A percentile compares a stretch with the other conserved stretches of the same genome.
These are phyloP conservation scores for Candida patagonica DNA, from an alignment of 805 yeast species.

Conservation along the genomic window DNA sequence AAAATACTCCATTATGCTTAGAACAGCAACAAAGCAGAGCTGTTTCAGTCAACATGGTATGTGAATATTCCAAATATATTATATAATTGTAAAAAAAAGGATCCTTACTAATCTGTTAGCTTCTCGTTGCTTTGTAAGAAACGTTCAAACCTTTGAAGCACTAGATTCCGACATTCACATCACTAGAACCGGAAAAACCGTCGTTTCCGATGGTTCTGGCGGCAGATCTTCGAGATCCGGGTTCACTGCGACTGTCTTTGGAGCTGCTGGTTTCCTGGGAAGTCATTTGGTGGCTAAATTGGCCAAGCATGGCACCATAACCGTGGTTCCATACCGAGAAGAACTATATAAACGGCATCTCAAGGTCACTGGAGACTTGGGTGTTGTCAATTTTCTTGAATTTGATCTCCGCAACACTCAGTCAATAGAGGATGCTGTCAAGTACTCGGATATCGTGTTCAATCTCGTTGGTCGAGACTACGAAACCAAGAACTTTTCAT, in stretches of 20 bases:
- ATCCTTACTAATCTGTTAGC: conserved; percentile 1
- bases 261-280: conserved; percentile 73
- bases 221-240: conserved; percentile 80
- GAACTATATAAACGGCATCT: conserved; percentile 68
- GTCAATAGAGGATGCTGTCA: conserved; percentile 67
- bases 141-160: conserved; percentile 27
- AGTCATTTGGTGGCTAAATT: conserved; percentile 60
- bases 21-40: neutral
- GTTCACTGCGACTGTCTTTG: conserved; percentile 81
- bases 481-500: conserved; percentile 68
- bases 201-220: conserved; percentile 62
- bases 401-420: conserved; percentile 70
- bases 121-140: conserved; percentile 1
- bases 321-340: conserved; percentile 74
- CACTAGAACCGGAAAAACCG: conserved; percentile 67
- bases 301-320: conserved; percentile 73
- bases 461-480: conserved; percentile 71
- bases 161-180: conserved; percentile 48
- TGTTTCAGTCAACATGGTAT: neutral
- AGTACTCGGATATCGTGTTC: conserved; percentile 73
- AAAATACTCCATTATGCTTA: neutral
- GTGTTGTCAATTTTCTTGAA: conserved; percentile 77
- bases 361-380: conserved; percentile 78
- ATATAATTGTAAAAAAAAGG: neutral
- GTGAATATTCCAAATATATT: neutral